A percentile compares a stretch with the other conserved stretches of the same genome.
These are phyloP conservation scores for Microdochium bolleyi DNA, from an alignment of 2,329 filamentous ascomycete species.

Conservation along the genomic window DNA sequence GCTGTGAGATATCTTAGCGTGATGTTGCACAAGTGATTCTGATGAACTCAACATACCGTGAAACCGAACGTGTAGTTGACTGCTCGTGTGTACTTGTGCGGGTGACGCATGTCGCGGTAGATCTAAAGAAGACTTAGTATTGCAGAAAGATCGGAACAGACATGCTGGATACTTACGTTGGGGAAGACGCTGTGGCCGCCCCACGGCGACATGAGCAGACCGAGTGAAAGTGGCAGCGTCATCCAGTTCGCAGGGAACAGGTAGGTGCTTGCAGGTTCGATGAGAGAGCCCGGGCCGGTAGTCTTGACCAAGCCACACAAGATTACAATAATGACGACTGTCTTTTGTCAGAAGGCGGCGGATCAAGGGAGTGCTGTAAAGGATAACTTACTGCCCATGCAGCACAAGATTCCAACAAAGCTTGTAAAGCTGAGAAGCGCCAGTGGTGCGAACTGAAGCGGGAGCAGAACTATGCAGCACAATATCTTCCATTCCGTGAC, in stretches of 20 bases:
- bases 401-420: constrained; percentile 85
- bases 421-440: constrained; percentile 83
- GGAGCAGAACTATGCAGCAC: constrained; percentile 70
- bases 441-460: constrained; percentile 78
- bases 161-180: constrained; percentile 43
- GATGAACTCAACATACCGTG: constrained; percentile 47
- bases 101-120: constrained; percentile 61
- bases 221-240: constrained; percentile 80
- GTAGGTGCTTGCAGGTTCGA: constrained; percentile 71
- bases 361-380: background rate
- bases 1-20: constrained; percentile 33
- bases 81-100: constrained; percentile 65
- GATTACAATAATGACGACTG: constrained; percentile 78
- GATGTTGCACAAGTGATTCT: background rate
- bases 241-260: constrained; percentile 81
- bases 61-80: constrained; percentile 78
- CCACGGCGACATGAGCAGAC: constrained; percentile 75
- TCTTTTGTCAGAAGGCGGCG: constrained; percentile 5
- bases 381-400: constrained; percentile 67
- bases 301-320: constrained; percentile 82
- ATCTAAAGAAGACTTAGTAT: constrained; percentile 30
- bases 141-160: background rate
- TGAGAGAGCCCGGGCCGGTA: constrained; percentile 70
- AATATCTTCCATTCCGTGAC: constrained; percentile 76
- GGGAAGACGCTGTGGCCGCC: constrained; percentile 67